Evolutionary conservation across 768 basidiomycete species (phyloP).

Genomic region (Paxillus ammoniavirescens): DNA sequence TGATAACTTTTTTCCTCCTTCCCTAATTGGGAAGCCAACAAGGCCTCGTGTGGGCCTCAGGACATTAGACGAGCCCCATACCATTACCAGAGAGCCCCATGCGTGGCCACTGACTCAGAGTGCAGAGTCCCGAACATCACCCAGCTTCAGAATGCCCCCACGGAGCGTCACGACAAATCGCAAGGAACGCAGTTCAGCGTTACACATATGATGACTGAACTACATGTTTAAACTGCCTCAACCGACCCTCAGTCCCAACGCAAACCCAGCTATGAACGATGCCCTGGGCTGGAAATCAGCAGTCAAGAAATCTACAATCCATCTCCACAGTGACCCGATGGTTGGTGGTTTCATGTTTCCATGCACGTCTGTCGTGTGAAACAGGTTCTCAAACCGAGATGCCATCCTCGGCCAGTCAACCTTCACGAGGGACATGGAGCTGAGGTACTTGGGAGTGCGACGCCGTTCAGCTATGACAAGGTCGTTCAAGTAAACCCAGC

Average conservation of each 20-base stretch:
- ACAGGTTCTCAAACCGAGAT: constrained; percentile 65
- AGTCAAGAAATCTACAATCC: constrained; percentile 78
- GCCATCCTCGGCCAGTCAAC: constrained; percentile 78
- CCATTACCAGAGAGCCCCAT: no score
- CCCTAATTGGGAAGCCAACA: constrained; percentile 22
- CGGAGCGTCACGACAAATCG: background rate
- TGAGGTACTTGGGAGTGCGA: constrained; percentile 65
- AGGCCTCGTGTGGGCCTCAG: background rate
- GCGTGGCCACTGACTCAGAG: no score
- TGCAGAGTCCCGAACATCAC: no score
- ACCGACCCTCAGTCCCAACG: constrained; percentile 78
- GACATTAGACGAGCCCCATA: no score
- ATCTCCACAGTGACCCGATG: constrained; percentile 60
- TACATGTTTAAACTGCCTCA: constrained; percentile 31
- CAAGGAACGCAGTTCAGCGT: background rate
- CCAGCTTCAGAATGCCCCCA: no score
- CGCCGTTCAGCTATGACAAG: constrained; percentile 3
- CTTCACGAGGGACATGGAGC: constrained; percentile 65
- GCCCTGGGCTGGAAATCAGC: constrained; percentile 93
- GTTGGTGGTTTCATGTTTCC: constrained; percentile 62
- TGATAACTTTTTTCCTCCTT: constrained; percentile 19
- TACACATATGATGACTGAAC: background rate
- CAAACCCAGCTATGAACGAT: constrained; percentile 82
- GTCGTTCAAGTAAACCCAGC: constrained; percentile 13
- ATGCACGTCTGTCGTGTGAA: constrained; percentile 61